Conservation (phyloP, 257 asterid species). For the Lycium barbarum region DNA sequence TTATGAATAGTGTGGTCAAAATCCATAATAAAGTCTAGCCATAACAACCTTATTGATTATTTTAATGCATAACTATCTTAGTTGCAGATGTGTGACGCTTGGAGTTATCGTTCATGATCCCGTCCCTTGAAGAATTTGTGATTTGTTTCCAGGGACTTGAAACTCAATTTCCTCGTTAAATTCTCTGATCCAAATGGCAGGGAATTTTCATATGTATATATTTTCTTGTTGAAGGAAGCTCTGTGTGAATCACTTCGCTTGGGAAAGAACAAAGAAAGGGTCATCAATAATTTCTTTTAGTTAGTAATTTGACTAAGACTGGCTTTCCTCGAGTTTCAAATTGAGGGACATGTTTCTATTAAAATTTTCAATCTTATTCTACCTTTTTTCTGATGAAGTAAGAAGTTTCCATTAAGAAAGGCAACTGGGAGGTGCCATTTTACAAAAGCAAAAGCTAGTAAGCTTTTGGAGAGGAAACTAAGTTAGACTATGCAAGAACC, state of each 20-base stretch:
- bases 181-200: constrained; percentile 17
- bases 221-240: constrained; percentile 23
- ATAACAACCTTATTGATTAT: neutral
- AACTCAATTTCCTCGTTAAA: constrained; percentile 25
- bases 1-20: constrained; percentile 2
- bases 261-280: neutral
- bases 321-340: neutral
- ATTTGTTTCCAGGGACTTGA: constrained; percentile 17
- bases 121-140: neutral
- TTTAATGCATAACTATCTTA: neutral
- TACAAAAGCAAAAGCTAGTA: no score
- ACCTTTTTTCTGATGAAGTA: no score
- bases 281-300: neutral
- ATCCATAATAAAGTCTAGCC: neutral
- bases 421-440: no score
- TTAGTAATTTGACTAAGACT: neutral
- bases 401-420: no score
- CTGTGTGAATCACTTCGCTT: neutral
- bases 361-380: no score
- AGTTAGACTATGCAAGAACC: no score
- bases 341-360: neutral
- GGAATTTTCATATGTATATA: constrained; percentile 30
- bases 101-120: neutral
- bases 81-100: neutral
- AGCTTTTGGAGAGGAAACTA: no score